Evolutionary conservation across 352 stramenopile genomes (phyloP), one percentile per base, ranked within the genome.

Genomic region (Pythium aphanidermatum): DNA sequence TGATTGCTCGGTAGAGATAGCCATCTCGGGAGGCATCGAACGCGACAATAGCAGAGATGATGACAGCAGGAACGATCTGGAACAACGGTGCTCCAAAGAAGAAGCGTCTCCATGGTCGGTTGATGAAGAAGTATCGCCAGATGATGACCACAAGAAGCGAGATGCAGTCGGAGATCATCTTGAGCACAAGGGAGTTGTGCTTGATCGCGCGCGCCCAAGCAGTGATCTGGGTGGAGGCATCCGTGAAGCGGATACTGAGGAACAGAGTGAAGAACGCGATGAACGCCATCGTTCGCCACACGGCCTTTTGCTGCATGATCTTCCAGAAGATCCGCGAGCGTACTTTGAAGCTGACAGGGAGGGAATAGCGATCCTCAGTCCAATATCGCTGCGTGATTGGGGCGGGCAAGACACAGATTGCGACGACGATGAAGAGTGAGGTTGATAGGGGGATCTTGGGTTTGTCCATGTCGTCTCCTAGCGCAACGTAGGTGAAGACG

Each of bases 251-350:
- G 46, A 80, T 68, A 43, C 51, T 58, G 16, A 77, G 41, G 46
- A 58, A 54, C 6, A 58, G 19, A 4, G 28, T 31, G 31, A 58
- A 57, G 31, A 63, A 55, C 33, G 47, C 53, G 39, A 64, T 55
- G 46, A 74, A 74, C 51, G 55, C 51, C 40, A 74, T 45, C 23
- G 65, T 34, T 25, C 55, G 51, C 64, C 64, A 74, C 47, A 74
- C 64, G 0, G 60, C 64, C 41, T 70, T 69, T 20, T 72, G 65
- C 51, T 74, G 60, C 59, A 69, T 70, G 52, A 71, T 74, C 45
- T 69, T 68, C 58, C 60, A 74, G 40, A 70, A 70, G 45, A 70
- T 70, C 27, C 57, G 49, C 6, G 41, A 42, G 20, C 60, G 64
- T 23, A 70, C 53, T 29, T 51, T 46, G 26, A 75, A 46, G 16